Base-by-base conservation (phyloP, 352 stramenopile genomes). In the Pythium phragmiticola region DNA sequence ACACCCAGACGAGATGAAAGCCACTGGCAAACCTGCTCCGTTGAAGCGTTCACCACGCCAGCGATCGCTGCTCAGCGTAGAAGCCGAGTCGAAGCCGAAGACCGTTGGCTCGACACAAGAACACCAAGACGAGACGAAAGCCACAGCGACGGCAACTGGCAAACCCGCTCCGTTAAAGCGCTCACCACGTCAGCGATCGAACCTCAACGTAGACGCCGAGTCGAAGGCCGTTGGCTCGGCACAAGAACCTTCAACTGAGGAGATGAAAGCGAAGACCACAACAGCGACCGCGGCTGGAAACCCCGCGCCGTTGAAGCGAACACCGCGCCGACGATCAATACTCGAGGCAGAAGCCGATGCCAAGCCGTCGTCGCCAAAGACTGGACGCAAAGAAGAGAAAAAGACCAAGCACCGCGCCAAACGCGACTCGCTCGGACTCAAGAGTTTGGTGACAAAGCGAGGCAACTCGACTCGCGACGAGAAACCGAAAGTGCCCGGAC, bases 401-500 rank as follows among this genome's bases (percentile, higher is more conserved):
- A 53, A 51, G 17, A 39, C 34, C 34, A 52, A 39, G 23, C 26
- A 41, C 3, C 41, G 21, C 16, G 54, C 26, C 41, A 65, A 69
- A 41, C 63, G 63, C 19, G 63, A 69, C 39, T 69, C 63, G 13
- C 21, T 60, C 14, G 50, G 43, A 28, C 63, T 69, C 30, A 69
- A 69, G 39, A 34, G 37, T 17, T 39, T 69, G 17, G 19, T 56
- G 19, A 33, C 51, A 5, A 67, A 67, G 33, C 53, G 60, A 41
- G 60, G 61, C 30, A 67, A 67, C 30, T 37, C 47, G 1, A 49
- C 1, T 19, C 14, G 41, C 0, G 43, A 54, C 4, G 26, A 53
- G 33, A 63, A 63, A 39, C n/a, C n/a, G 0, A 43, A 47, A 30
- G 11, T 11, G 43, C 21, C 33, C 6, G 58, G 17, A 14, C 17